phyloP scores from a whole-genome alignment of 2,329 filamentous ascomycete species.

The Hymenotorrendiella dingleyae region DNA sequence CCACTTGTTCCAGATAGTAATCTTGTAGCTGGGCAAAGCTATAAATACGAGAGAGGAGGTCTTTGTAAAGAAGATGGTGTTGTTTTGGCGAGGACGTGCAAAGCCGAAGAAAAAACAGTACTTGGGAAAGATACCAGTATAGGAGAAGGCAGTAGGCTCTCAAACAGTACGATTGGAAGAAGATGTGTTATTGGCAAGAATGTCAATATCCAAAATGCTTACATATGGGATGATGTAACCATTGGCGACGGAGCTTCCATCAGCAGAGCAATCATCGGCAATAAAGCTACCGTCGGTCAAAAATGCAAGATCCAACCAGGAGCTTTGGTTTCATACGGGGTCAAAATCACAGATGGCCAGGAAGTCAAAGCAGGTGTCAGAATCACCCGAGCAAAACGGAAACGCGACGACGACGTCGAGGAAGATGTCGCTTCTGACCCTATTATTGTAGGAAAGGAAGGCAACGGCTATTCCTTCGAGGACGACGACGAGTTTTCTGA shows the following conservation, averaged over 20 bases:
- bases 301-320: conserved; percentile 64
- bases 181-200: conserved; percentile 83
- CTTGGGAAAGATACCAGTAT: conserved; percentile 73
- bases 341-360: conserved; percentile 60
- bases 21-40: conserved; percentile 69
- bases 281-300: conserved; percentile 64
- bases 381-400: conserved; percentile 37
- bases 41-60: conserved; percentile 61
- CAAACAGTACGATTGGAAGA: conserved; percentile 74
- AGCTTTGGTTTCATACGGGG: conserved; percentile 73
- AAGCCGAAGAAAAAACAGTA: conserved; percentile 62
- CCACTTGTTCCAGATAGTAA: conserved; percentile 89
- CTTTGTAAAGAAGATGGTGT: conserved; percentile 77
- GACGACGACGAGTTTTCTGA: conserved; percentile 52
- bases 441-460: conserved; percentile 49
- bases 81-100: conserved; percentile 64
- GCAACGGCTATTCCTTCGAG: conserved; percentile 59
- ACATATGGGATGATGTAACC: conserved; percentile 79
- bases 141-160: conserved; percentile 63
- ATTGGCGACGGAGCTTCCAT: conserved; percentile 72
- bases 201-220: conserved; percentile 71
- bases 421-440: conserved; percentile 39
- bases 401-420: conserved; percentile 32
- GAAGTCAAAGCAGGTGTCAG: conserved; percentile 34
- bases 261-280: conserved; percentile 69